A percentile compares a stretch with the other conserved stretches of the same genome.
Evolutionary conservation across 2,329 filamentous ascomycete genomes (phyloP).

Genomic region (Clonostachys rhizophaga): DNA sequence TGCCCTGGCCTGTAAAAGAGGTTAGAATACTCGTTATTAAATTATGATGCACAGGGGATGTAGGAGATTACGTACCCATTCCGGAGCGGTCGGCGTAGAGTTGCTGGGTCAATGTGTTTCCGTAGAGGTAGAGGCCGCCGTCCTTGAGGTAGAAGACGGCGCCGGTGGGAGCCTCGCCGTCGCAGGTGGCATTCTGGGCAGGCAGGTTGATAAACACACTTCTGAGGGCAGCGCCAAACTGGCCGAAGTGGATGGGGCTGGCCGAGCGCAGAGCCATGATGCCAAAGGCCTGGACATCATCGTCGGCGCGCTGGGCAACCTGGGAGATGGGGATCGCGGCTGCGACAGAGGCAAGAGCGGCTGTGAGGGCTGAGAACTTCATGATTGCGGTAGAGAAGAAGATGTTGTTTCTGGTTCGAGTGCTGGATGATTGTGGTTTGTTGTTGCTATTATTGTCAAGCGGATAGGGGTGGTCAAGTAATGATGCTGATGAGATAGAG

Average conservation of each 20-base stretch:
- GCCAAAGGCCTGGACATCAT: conserved; percentile 31
- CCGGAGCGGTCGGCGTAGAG: conserved; percentile 51
- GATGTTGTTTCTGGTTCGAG: not conserved
- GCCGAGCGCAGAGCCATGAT: conserved; percentile 44
- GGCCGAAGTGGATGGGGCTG: conserved; percentile 39
- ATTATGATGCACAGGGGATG: conserved; percentile 38
- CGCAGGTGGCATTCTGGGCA: conserved; percentile 43
- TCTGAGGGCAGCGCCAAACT: conserved; percentile 35
- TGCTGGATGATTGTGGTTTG: no score
- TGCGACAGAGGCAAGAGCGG: conserved; percentile 5
- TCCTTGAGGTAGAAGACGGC: conserved; percentile 12
- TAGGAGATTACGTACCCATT: conserved; percentile 44
- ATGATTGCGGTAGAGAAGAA: conserved; percentile 3
- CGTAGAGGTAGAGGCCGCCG: conserved; percentile 42
- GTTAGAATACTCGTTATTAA: conserved; percentile 14
- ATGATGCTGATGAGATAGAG: no score
- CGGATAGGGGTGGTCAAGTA: no score
- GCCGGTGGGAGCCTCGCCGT: conserved; percentile 24
- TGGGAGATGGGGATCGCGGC: conserved; percentile 16
- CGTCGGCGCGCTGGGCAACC: conserved; percentile 10
- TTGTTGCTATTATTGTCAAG: no score
- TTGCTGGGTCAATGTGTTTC: conserved; percentile 33
- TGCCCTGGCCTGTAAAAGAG: conserved; percentile 38
- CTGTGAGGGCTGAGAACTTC: conserved; percentile 4
- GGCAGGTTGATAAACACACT: conserved; percentile 37